A percentile compares a stretch with the other conserved stretches of the same genome.
Evolutionary conservation across 768 basidiomycete species (phyloP).

Genomic region (Suillus weaverae): DNA sequence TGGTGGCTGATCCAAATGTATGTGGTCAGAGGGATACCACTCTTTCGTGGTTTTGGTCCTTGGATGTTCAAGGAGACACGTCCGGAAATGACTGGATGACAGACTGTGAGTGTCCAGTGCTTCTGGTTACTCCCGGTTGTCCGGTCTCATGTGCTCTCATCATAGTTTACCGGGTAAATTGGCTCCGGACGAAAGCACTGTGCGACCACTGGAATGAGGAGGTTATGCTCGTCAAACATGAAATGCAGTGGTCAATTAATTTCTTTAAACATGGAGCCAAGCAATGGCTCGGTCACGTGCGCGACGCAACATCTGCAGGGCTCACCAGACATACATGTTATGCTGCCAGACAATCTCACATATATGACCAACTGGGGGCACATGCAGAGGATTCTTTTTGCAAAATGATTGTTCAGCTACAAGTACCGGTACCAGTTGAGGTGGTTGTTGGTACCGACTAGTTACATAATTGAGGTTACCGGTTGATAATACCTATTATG

Average conservation of each 20-base stretch:
- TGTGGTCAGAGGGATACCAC: not conserved
- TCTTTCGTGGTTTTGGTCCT: constrained; percentile 14
- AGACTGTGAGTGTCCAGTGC: constrained; percentile 7
- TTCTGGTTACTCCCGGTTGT: not conserved
- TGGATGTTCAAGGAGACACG: constrained; percentile 7
- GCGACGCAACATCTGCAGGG: not conserved
- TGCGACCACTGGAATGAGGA: constrained; percentile 8
- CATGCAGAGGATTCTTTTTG: not conserved
- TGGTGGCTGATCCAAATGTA: constrained; percentile 9
- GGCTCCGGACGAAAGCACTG: constrained; percentile 9
- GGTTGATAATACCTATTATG: too few species aligned
- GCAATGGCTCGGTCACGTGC: not conserved
- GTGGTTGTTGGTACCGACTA: too few species aligned
- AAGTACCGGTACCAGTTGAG: too few species aligned
- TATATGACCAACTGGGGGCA: not conserved
- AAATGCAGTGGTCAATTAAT: constrained; percentile 1
- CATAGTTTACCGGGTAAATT: constrained; percentile 10
- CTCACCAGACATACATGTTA: not conserved
- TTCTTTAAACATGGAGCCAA: not conserved
- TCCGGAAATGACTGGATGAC: constrained; percentile 10
- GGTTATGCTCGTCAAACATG: not conserved
- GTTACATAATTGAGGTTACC: too few species aligned
- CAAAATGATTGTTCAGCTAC: too few species aligned
- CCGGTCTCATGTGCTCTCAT: not conserved
- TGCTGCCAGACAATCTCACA: not conserved